A percentile compares a stretch with the other conserved stretches of the same genome.
These are phyloP conservation scores for sorghum (Sorghum bicolor) DNA, from an alignment of 176 grass and related monocot genomes.

Conservation along the genomic window DNA sequence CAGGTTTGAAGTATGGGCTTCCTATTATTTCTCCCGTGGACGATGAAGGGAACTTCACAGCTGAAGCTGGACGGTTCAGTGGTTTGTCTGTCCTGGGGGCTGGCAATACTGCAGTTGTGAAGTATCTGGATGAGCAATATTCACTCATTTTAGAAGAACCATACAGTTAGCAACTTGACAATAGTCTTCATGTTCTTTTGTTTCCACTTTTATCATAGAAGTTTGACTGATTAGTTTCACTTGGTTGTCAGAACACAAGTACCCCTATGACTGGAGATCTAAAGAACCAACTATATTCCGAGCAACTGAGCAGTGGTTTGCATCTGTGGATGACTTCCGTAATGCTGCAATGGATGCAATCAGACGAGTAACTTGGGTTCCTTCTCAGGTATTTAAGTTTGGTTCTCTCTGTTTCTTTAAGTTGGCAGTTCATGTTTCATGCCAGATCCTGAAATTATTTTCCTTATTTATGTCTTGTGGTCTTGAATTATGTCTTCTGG, in stretches of 20 bases:
- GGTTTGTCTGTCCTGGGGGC: conserved; percentile 77
- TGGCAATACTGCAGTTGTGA: conserved; percentile 83
- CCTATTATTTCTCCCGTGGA: conserved; percentile 89
- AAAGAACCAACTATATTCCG: conserved; percentile 98
- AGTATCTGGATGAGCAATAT: conserved; percentile 62
- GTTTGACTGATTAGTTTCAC: conserved; percentile 13
- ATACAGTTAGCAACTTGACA: conserved; percentile 75
- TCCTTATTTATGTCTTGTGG: conserved; percentile 5
- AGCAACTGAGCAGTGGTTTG: conserved; percentile 99
- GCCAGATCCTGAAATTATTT: not conserved
- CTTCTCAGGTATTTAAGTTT: conserved; percentile 62
- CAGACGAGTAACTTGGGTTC: conserved; percentile 77
- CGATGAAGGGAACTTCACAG: conserved; percentile 89
- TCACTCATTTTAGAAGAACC: conserved; percentile 85
- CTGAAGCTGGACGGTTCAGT: conserved; percentile 80
- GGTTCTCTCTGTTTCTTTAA: not conserved
- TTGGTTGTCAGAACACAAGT: conserved; percentile 84
- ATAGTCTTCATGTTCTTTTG: not conserved
- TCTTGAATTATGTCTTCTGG: conserved; percentile 8
- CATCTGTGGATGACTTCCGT: conserved; percentile 93
- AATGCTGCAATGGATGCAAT: conserved; percentile 97
- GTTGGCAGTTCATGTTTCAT: not conserved
- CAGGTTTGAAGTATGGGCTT: conserved; percentile 91
- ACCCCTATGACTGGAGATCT: conserved; percentile 98
- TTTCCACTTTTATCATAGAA: conserved; percentile 7